Percentiles rank a stretch among this genome's conserved stretches.
These are phyloP conservation scores for Prillingera fragicola DNA, from an alignment of 1,284 basidiomycete species.

Conservation along the genomic window DNA sequence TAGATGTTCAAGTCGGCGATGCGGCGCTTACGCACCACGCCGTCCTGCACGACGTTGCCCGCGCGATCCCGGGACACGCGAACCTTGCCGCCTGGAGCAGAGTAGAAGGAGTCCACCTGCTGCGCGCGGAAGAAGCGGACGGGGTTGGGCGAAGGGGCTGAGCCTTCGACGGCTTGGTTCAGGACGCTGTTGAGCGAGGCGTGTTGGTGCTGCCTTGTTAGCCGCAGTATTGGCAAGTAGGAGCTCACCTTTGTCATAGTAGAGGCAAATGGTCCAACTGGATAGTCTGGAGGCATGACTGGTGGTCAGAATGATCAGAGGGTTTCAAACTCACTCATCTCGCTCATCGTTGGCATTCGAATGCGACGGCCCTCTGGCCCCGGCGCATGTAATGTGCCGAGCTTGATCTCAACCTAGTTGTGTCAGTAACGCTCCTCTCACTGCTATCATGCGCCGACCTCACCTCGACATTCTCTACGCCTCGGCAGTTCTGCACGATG, in stretches of 20 bases:
- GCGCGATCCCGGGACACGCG: constrained; percentile 80
- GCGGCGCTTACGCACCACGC: constrained; percentile 66
- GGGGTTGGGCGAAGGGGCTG: constrained; percentile 53
- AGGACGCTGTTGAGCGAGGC: constrained; percentile 76
- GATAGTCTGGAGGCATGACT: constrained; percentile 53
- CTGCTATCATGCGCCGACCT: constrained; percentile 14
- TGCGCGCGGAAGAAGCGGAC: constrained; percentile 72
- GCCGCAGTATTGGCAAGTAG: constrained; percentile 1
- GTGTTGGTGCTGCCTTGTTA: constrained; percentile 63
- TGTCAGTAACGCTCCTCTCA: constrained; percentile 1
- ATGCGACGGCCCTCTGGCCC: constrained; percentile 49
- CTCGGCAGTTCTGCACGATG: constrained; percentile 52
- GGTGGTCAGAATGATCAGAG: constrained; percentile 56
- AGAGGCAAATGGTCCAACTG: constrained; percentile 67
- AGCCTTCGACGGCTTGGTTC: constrained; percentile 57
- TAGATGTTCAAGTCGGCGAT: constrained; percentile 83
- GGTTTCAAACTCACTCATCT: constrained; percentile 65
- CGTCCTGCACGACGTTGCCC: constrained; percentile 58
- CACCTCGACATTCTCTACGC: constrained; percentile 52
- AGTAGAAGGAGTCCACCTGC: constrained; percentile 77
- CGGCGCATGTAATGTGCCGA: constrained; percentile 69
- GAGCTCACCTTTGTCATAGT: constrained; percentile 78
- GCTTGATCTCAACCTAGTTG: constrained; percentile 80
- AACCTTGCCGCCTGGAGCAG: constrained; percentile 54
- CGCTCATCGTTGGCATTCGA: constrained; percentile 65